Conservation (phyloP, 306 rosid species). For the Castanea crenata region DNA sequence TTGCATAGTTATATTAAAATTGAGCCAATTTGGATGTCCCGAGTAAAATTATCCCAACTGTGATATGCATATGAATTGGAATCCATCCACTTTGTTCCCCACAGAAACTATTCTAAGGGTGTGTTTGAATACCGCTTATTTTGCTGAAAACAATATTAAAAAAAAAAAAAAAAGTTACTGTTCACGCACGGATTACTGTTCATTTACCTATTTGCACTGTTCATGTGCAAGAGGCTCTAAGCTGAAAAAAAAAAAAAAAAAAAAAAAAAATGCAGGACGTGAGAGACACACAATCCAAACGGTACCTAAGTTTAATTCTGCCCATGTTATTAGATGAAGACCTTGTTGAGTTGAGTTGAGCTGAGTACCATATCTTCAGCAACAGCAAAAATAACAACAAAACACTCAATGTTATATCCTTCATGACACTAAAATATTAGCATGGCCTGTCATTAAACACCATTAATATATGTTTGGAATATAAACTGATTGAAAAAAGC, state of each 20-base stretch:
- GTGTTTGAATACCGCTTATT: no score
- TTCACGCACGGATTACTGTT: no score
- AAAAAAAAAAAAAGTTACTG: no score
- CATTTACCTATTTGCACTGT: no score
- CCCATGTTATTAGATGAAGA: neutral
- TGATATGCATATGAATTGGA: neutral
- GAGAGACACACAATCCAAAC: no score
- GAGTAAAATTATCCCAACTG: neutral
- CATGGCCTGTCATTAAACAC: neutral
- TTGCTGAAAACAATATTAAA: no score
- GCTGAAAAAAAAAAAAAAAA: no score
- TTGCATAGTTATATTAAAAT: neutral
- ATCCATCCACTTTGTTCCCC: neutral
- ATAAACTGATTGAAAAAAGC: neutral
- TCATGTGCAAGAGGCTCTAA: no score
- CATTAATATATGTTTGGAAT: neutral
- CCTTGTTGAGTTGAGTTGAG: neutral
- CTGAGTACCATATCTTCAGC: neutral
- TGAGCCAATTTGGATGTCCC: neutral
- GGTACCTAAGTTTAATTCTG: neutral
- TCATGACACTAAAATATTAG: neutral
- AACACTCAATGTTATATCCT: neutral
- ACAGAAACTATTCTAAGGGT: neutral
- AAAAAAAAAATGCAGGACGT: no score
- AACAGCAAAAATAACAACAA: neutral